phyloP scores from a whole-genome alignment of 73 alveolate species.

The Tetrahymena elliotti region DNA sequence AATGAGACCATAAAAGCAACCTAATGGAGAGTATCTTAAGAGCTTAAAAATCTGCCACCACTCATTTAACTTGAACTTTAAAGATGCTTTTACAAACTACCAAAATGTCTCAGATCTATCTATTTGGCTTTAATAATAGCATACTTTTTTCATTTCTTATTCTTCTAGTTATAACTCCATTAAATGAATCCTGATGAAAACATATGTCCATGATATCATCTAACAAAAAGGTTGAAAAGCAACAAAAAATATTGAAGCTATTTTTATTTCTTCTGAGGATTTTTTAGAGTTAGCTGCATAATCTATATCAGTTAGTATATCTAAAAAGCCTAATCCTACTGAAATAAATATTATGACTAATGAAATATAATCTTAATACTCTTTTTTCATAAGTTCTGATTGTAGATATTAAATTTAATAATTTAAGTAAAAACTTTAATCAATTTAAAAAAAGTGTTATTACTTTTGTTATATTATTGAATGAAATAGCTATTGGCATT shows the following conservation, averaged over 20 bases:
- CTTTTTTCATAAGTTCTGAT: neutral
- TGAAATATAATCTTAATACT: neutral
- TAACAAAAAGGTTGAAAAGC: neutral
- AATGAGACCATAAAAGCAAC: neutral
- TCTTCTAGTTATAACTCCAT: neutral
- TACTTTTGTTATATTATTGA: neutral
- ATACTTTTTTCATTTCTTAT: neutral
- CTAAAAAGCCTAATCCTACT: neutral
- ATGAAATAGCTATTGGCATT: neutral
- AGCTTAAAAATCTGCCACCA: neutral
- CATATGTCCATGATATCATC: neutral
- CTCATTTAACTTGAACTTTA: neutral
- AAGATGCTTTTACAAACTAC: neutral
- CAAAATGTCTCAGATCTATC: neutral
- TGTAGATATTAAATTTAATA: neutral
- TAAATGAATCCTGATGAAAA: neutral
- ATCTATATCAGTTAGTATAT: neutral
- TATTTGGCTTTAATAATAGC: neutral
- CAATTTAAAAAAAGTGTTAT: neutral
- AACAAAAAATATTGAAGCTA: neutral
- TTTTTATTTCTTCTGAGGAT: neutral
- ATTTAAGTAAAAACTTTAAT: neutral
- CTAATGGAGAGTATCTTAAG: neutral
- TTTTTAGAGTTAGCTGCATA: neutral
- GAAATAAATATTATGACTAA: neutral